Conservation (phyloP, 495 filamentous ascomycete genomes). For the Aspergillus cavernicola region DNA sequence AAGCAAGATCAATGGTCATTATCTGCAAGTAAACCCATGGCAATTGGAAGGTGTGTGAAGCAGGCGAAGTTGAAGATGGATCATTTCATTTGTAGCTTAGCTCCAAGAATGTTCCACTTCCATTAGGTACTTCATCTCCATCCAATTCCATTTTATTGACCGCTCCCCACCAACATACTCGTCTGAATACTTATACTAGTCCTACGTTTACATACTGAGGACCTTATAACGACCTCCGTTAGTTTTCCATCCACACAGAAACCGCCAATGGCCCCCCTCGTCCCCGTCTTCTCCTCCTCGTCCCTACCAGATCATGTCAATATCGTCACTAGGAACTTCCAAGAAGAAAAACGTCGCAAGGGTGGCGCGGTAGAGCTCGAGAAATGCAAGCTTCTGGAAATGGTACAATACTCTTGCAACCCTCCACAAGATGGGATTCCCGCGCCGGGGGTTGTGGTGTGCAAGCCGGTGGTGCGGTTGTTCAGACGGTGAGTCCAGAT, state of each 20-base stretch:
- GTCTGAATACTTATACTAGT: no score
- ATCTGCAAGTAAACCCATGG: no score
- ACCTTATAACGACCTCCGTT: no score
- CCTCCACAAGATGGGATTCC: conserved; percentile 52
- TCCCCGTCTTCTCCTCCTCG: conserved; percentile 37
- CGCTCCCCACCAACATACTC: no score
- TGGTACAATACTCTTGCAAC: conserved; percentile 81
- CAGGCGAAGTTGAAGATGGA: no score
- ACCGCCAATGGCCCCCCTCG: conserved; percentile 38
- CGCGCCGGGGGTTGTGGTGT: conserved; percentile 56
- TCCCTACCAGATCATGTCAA: conserved; percentile 42
- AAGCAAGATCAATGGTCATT: background rate
- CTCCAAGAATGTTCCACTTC: no score
- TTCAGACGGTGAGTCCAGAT: conserved; percentile 66
- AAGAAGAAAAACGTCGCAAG: conserved; percentile 42
- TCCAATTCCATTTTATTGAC: no score
- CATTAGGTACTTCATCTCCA: no score
- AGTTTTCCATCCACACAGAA: no score
- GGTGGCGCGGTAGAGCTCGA: conserved; percentile 52
- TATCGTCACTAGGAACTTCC: conserved; percentile 37
- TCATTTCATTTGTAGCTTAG: no score
- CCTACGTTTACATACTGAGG: no score
- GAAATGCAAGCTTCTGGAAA: conserved; percentile 67
- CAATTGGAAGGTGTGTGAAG: no score
- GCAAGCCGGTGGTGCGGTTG: conserved; percentile 69